phyloP scores from a whole-genome alignment of 2,329 filamentous ascomycete genomes.

The Colletotrichum zoysiae region DNA sequence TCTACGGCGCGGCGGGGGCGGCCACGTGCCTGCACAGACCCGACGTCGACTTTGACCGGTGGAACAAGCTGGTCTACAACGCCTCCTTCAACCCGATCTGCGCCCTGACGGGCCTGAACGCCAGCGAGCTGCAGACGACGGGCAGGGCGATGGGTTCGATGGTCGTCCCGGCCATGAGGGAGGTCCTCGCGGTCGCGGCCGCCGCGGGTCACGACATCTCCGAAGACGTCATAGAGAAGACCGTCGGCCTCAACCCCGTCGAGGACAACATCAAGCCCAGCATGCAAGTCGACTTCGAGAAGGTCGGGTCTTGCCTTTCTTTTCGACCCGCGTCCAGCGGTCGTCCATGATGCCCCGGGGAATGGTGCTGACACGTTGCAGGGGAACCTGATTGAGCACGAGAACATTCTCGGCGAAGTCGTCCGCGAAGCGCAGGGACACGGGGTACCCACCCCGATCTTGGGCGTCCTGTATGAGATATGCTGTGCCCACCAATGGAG shows the following conservation, averaged over 20 bases:
- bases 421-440: constrained; percentile 58
- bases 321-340: too few species aligned
- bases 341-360: too few species aligned
- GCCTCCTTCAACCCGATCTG: constrained; percentile 66
- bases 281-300: constrained; percentile 66
- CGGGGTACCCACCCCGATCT: constrained; percentile 62
- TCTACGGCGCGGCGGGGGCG: constrained; percentile 62
- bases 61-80: constrained; percentile 65
- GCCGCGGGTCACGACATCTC: constrained; percentile 57
- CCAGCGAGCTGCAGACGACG: constrained; percentile 61
- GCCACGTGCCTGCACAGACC: constrained; percentile 56
- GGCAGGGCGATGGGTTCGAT: constrained; percentile 59
- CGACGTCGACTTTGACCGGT: constrained; percentile 58
- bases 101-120: constrained; percentile 64
- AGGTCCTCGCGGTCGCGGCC: constrained; percentile 61
- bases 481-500: constrained; percentile 62
- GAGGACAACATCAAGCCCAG: constrained; percentile 64
- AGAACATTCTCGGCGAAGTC: constrained; percentile 66
- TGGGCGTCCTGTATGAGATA: constrained; percentile 62
- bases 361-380: not conserved
- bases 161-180: constrained; percentile 65
- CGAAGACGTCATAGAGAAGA: constrained; percentile 56
- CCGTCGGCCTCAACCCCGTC: constrained; percentile 63
- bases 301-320: constrained; percentile 44
- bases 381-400: constrained; percentile 56